Conservation (phyloP, 768 basidiomycete genomes). For the Boletellus ananas region DNA sequence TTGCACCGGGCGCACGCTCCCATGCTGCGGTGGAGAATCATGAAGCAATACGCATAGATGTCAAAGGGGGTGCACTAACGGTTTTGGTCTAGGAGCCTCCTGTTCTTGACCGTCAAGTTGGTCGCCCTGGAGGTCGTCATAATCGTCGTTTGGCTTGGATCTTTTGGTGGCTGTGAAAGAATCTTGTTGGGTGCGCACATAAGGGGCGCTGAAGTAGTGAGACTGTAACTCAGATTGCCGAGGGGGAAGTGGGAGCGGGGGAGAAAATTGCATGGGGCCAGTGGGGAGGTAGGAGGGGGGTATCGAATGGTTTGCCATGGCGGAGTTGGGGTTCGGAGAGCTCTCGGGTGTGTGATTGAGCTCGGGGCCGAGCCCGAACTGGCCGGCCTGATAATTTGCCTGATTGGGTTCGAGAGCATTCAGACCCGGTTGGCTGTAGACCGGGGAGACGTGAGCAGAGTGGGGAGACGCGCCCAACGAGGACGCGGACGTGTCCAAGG, state of each 20-base stretch:
- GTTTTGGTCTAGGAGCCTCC: conserved; percentile 19
- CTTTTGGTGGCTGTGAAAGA: conserved; percentile 15
- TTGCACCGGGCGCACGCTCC: conserved; percentile 77
- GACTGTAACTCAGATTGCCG: conserved; percentile 30
- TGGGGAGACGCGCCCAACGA: conserved; percentile 11
- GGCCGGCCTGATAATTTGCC: conserved; percentile 14
- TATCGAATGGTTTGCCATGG: conserved; percentile 1
- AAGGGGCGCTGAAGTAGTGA: conserved; percentile 17
- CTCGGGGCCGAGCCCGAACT: conserved; percentile 3
- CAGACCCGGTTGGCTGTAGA: conserved; percentile 12
- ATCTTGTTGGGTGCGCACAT: conserved; percentile 2
- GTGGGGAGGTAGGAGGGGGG: conserved; percentile 17
- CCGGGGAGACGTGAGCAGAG: conserved; percentile 6
- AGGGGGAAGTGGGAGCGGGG: conserved; percentile 25
- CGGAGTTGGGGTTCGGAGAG: conserved; percentile 8
- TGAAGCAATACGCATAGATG: neutral
- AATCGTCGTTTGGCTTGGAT: conserved; percentile 18
- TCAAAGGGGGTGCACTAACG: conserved; percentile 14
- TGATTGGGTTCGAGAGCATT: conserved; percentile 12
- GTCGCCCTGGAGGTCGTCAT: conserved; percentile 14
- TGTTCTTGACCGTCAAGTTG: conserved; percentile 21
- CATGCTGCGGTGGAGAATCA: conserved; percentile 24
- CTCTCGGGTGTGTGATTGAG: conserved; percentile 7
- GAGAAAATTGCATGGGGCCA: conserved; percentile 31
- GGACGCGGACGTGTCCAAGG: conserved; percentile 15